Percentiles rank a stretch among this genome's conserved stretches.
Conservation (phyloP, 2,329 filamentous ascomycete species). For the Macroventuria anomochaeta region DNA sequence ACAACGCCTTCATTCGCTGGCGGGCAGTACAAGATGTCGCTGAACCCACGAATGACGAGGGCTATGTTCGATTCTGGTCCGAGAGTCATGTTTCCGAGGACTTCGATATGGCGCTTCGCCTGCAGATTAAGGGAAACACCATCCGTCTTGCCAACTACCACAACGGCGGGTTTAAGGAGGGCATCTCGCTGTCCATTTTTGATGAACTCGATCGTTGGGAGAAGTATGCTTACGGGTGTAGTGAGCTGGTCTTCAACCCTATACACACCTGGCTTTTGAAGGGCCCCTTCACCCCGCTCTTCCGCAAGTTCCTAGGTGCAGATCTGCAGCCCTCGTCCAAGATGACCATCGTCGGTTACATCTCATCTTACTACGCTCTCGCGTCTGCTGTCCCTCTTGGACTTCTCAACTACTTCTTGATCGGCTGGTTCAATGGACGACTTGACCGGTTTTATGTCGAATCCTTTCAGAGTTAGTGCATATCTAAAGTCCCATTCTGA, state of each 20-base stretch:
- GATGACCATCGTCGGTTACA: constrained; percentile 71
- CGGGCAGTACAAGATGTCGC: constrained; percentile 63
- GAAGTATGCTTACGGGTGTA: constrained; percentile 69
- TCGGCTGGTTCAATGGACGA: constrained; percentile 74
- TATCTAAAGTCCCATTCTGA: not conserved
- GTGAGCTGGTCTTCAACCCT: constrained; percentile 71
- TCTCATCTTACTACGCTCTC: constrained; percentile 73
- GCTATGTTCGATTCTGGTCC: constrained; percentile 72
- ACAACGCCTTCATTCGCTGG: constrained; percentile 78
- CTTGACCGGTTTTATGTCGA: constrained; percentile 80
- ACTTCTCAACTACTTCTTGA: constrained; percentile 69
- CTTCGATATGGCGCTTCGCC: constrained; percentile 73
- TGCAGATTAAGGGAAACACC: constrained; percentile 70
- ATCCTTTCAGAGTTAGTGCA: constrained; percentile 63
- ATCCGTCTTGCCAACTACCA: constrained; percentile 72
- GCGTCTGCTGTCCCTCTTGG: constrained; percentile 69
- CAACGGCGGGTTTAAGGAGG: constrained; percentile 72
- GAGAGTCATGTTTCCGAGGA: constrained; percentile 76
- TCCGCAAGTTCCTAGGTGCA: constrained; percentile 63
- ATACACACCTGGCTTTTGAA: constrained; percentile 64
- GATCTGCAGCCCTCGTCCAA: constrained; percentile 69
- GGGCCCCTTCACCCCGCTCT: constrained; percentile 69
- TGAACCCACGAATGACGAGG: constrained; percentile 61
- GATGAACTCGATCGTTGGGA: constrained; percentile 66
- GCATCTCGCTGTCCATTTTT: constrained; percentile 74